Base-by-base conservation (phyloP, 176 grass and related monocot species). In the Avena atlantica region DNA sequence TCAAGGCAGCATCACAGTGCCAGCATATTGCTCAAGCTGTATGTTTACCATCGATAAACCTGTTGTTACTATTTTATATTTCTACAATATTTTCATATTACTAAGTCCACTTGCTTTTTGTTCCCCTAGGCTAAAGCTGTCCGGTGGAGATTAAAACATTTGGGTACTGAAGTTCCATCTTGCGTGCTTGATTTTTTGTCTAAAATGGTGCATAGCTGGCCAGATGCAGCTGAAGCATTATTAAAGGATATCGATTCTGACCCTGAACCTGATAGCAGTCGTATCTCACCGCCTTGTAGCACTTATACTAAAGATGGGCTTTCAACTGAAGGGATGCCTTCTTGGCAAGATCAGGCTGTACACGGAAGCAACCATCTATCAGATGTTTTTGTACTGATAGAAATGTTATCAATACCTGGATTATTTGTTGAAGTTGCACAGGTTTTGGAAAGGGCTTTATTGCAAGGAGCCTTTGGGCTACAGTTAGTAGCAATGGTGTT, bases 321-420 rank as follows among this genome's bases (percentile, higher is more conserved):
- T 93, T 91, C 89, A 37, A 65, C 89, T 93, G 93, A 94, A 87
- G 92, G 91, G 80, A 89, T 89, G 87, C 75, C 89, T 91, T 88
- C 83, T 82, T 86, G 77, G 72, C 89, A 93, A 88, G 93, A 91
- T 64, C 92, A 89, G 71, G 44, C 71, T 86, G 92, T 96, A 63
- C 78, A 88, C 62, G 92, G 88, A 84, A 77, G 85, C 51, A 73
- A 86, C 56, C 64, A 88, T 93, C 86, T 92, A 81, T 88, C 93
- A 69, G 97, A 98, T 94, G 92, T 92, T 84, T 98, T 91, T 86
- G 76, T 95, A 20, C 90, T 98, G 66, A 79, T 96, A 78, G 97
- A 98, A 79, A 96, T 98, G 92, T 76, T 96, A 57, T 89, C 94
- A 14, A 91, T 96, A 66, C 92, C 94, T 13, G 62, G 85, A 55